These are phyloP conservation scores for Racocetra persica DNA, from an alignment of 371 early-diverging fungal species.

Conservation along the genomic window DNA sequence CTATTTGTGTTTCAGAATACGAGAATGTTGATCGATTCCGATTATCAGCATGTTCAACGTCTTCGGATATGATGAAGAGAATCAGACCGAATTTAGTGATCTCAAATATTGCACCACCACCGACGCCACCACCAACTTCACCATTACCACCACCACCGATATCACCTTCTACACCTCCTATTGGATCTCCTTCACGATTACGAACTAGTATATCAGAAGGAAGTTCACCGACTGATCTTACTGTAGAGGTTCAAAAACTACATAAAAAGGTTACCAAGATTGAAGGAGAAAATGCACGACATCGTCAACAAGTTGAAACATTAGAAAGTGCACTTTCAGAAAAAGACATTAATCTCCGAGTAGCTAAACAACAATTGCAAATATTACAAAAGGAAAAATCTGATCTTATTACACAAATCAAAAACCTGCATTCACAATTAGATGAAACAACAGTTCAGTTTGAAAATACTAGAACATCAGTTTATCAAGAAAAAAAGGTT, in stretches of 20 bases:
- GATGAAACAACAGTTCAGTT: conserved; percentile 32
- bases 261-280: conserved; percentile 43
- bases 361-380: conserved; percentile 42
- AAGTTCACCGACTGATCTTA: not conserved
- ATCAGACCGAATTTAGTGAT: conserved; percentile 4
- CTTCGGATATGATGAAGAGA: conserved; percentile 23
- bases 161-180: not conserved
- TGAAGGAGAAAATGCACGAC: conserved; percentile 33
- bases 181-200: not conserved
- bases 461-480: conserved; percentile 25
- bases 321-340: conserved; percentile 48
- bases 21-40: conserved; percentile 19
- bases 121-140: conserved; percentile 38
- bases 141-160: conserved; percentile 36
- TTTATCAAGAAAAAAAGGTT: conserved; percentile 44
- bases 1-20: not conserved
- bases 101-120: conserved; percentile 24
- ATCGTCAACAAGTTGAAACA: conserved; percentile 33
- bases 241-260: conserved; percentile 46
- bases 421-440: not conserved
- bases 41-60: conserved; percentile 15
- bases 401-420: conserved; percentile 25
- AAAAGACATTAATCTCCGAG: conserved; percentile 47
- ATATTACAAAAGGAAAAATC: conserved; percentile 33
- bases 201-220: not conserved